A percentile compares a stretch with the other conserved stretches of the same genome.
Evolutionary conservation across 768 basidiomycete genomes (phyloP).

Genomic region (Tylopilus cervinicoccineus): DNA sequence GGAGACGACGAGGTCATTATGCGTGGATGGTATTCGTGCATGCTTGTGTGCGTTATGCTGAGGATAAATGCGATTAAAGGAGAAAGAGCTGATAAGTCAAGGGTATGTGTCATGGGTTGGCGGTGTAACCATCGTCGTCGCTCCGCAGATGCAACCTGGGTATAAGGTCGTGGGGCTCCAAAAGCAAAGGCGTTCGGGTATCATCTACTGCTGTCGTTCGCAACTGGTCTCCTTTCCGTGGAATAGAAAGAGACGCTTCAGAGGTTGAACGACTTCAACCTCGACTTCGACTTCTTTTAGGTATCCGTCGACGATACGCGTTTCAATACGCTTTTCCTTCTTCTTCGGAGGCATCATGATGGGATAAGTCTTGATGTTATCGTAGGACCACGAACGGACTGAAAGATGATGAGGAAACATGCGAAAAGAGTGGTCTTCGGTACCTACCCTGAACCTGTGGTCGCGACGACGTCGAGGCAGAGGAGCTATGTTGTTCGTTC

Average conservation of each 20-base stretch:
- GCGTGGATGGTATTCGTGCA: slow-evolving; percentile 26
- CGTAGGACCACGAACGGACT: slow-evolving; percentile 78
- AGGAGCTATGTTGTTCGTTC: slow-evolving; percentile 22
- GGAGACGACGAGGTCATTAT: slow-evolving; percentile 28
- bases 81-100: slow-evolving; percentile 31
- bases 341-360: slow-evolving; percentile 46
- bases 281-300: slow-evolving; percentile 49
- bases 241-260: slow-evolving; percentile 71
- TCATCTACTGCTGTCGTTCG: slow-evolving; percentile 27
- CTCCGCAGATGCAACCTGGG: slow-evolving; percentile 26
- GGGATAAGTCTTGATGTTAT: slow-evolving; percentile 66
- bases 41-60: slow-evolving; percentile 23
- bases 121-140: slow-evolving; percentile 31
- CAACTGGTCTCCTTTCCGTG: slow-evolving; percentile 39
- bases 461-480: slow-evolving; percentile 29
- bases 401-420: slow-evolving; percentile 5
- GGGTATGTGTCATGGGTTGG: slow-evolving; percentile 32
- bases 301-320: slow-evolving; percentile 45
- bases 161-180: slow-evolving; percentile 23
- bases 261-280: slow-evolving; percentile 51
- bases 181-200: slow-evolving; percentile 5
- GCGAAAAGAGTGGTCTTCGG: background rate
- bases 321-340: slow-evolving; percentile 50
- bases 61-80: slow-evolving; percentile 19
- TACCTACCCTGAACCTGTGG: slow-evolving; percentile 52